phyloP scores from a whole-genome alignment of 2,329 filamentous ascomycete species.

The Colletotrichum incanum region DNA sequence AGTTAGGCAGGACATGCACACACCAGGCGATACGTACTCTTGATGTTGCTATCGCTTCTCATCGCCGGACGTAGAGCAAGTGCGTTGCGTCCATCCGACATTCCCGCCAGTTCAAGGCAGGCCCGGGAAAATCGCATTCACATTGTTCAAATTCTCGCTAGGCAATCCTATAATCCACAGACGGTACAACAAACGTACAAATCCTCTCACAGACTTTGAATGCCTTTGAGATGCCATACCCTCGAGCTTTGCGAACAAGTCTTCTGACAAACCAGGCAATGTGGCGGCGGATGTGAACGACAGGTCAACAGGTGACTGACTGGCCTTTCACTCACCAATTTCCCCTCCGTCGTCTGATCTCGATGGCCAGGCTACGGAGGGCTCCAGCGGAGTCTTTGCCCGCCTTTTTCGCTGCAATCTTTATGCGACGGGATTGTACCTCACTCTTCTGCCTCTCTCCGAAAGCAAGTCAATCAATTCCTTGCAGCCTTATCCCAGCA shows the following conservation, averaged over 20 bases:
- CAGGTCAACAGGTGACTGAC: conserved; percentile 12
- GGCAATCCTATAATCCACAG: not conserved
- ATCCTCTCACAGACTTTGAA: not conserved
- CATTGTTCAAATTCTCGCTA: not conserved
- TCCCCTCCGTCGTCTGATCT: conserved; percentile 4
- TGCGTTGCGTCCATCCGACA: not conserved
- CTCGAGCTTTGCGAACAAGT: not conserved
- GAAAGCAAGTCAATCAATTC: not conserved
- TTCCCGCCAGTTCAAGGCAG: not conserved
- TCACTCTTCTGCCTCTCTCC: not conserved
- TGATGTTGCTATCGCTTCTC: not conserved
- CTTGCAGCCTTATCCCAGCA: conserved; percentile 32
- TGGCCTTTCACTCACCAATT: not conserved
- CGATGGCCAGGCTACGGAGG: not conserved
- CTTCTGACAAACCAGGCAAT: not conserved
- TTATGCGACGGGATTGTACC: conserved; percentile 12
- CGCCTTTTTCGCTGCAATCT: conserved; percentile 11
- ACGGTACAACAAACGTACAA: not conserved
- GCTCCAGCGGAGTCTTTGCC: conserved; percentile 6
- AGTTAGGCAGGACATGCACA: too few species aligned
- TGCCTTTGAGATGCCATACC: not conserved
- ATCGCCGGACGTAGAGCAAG: conserved; percentile 11
- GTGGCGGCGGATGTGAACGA: conserved; percentile 1
- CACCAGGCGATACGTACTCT: not conserved
- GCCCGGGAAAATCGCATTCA: too few species aligned